Evolutionary conservation across 2,329 filamentous ascomycete genomes (phyloP).

Genomic region (Hirsutella minnesotensis): DNA sequence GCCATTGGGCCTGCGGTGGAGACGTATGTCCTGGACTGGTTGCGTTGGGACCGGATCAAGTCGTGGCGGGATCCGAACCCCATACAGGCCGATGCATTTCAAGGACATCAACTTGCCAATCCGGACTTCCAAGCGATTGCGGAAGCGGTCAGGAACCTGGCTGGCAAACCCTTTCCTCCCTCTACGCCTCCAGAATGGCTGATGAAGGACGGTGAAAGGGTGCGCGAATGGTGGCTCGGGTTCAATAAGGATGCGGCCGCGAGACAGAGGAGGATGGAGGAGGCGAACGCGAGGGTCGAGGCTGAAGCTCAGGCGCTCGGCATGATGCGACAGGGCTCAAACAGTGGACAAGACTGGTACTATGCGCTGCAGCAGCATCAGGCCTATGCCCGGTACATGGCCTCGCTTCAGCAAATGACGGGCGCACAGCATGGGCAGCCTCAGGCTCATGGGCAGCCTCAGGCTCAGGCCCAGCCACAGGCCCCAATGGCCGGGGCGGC

Average conservation of each 20-base stretch:
- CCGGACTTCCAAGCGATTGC: constrained; percentile 28
- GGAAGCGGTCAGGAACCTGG: constrained; percentile 30
- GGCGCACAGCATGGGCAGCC: constrained; percentile 18
- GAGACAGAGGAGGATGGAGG: constrained; percentile 26
- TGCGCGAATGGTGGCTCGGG: constrained; percentile 41
- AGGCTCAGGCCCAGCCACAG: constrained; percentile 4
- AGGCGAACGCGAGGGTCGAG: constrained; percentile 21
- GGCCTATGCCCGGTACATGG: constrained; percentile 29
- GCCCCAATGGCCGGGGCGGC: background rate
- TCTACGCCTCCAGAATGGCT: constrained; percentile 42
- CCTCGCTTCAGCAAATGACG: constrained; percentile 27
- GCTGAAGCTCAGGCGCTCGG: constrained; percentile 19
- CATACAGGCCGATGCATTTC: constrained; percentile 18
- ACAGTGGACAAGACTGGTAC: constrained; percentile 15
- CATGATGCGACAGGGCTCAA: constrained; percentile 9
- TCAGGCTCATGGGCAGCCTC: background rate
- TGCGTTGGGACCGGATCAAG: constrained; percentile 30
- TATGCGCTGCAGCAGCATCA: constrained; percentile 11
- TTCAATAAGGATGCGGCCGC: constrained; percentile 27
- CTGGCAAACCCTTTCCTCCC: constrained; percentile 35
- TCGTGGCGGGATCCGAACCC: constrained; percentile 31
- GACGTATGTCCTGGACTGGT: constrained; percentile 28
- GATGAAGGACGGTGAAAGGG: constrained; percentile 29
- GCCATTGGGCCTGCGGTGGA: constrained; percentile 22
- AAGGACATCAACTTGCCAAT: constrained; percentile 28